Conservation (phyloP, 2,329 filamentous ascomycete genomes). For the Chaetomium strumarium region DNA sequence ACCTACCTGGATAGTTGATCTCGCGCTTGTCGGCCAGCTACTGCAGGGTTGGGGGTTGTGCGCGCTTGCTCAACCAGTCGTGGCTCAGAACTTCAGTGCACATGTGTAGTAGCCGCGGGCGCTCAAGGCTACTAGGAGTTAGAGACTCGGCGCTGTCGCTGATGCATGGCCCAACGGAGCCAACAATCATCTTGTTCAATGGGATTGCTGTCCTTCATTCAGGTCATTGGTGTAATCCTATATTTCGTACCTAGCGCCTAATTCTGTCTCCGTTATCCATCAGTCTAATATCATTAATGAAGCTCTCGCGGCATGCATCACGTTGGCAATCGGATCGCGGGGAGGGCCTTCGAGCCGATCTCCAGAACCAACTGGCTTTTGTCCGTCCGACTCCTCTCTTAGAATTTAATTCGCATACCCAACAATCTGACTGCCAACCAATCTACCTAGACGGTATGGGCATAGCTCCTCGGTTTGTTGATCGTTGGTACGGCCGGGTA, state of each 20-base stretch:
- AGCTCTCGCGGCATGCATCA: not conserved
- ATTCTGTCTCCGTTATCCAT: not conserved
- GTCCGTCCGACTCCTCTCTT: not conserved
- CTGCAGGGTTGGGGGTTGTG: not conserved
- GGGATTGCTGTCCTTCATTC: not conserved
- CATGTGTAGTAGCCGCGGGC: not conserved
- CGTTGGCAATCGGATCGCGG: not conserved
- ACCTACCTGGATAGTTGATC: not conserved
- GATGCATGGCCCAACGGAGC: not conserved
- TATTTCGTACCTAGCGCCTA: conserved; percentile 1
- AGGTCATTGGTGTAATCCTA: not conserved
- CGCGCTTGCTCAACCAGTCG: conserved; percentile 1
- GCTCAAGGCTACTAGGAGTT: not conserved
- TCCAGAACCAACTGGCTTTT: not conserved
- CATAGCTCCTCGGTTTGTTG: not conserved
- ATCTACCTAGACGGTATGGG: not conserved
- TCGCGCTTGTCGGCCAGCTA: not conserved
- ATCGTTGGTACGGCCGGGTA: not conserved
- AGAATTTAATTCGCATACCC: not conserved
- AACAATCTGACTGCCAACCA: not conserved
- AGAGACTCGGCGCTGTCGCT: not conserved
- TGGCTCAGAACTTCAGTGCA: not conserved
- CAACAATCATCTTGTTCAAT: not conserved
- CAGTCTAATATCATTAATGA: not conserved
- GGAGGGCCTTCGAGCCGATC: not conserved